Evolutionary conservation across 169 alveolate genomes (phyloP).

Genomic region (Plasmodium knowlesi): DNA sequence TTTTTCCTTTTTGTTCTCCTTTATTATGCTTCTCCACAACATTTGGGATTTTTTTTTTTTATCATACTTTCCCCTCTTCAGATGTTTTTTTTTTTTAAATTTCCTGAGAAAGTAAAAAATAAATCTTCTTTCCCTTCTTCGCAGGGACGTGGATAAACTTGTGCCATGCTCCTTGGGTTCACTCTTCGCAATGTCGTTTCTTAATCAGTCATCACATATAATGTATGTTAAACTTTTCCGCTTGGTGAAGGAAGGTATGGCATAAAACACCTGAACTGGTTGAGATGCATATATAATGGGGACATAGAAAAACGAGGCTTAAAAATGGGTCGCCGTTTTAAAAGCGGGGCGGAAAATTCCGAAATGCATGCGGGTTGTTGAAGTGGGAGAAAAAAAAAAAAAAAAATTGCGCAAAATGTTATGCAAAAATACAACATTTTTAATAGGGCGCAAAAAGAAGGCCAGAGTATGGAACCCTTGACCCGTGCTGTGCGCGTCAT

Average conservation of each 20-base stretch:
- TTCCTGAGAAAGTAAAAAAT: not conserved
- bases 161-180: not conserved
- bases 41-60: not conserved
- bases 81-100: not conserved
- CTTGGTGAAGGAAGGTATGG: not conserved
- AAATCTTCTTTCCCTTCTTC: not conserved
- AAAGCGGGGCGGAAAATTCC: not conserved
- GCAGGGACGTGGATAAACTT: not conserved
- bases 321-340: not conserved
- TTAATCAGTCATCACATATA: not conserved
- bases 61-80: not conserved
- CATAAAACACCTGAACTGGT: not conserved
- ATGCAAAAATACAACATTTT: not conserved
- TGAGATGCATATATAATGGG: not conserved
- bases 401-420: not conserved
- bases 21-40: not conserved
- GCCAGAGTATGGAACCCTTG: not conserved
- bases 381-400: not conserved
- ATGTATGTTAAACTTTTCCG: not conserved
- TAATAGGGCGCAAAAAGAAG: not conserved
- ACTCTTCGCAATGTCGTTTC: not conserved
- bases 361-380: not conserved
- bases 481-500: not conserved
- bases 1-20: not conserved
- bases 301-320: not conserved